Evolutionary conservation across 768 basidiomycete species (phyloP).

Genomic region (Boletus reticulatus): DNA sequence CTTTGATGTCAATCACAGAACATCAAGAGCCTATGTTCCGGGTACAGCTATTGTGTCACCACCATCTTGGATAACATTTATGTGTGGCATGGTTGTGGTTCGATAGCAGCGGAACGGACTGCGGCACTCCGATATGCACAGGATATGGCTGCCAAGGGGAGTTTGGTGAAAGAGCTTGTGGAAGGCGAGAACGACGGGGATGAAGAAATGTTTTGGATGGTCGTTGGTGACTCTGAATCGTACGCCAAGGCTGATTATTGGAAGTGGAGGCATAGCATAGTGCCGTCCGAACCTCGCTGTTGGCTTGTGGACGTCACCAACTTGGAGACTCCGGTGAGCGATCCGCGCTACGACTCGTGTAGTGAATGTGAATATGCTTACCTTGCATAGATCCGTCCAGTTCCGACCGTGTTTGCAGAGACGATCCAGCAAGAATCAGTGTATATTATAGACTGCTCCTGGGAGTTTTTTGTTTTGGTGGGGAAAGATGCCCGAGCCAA

Average conservation of each 20-base stretch:
- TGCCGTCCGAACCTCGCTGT: slow-evolving; percentile 45
- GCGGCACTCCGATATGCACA: slow-evolving; percentile 64
- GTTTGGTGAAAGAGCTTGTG: slow-evolving; percentile 49
- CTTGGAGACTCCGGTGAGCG: slow-evolving; percentile 40
- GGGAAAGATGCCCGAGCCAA: slow-evolving; percentile 62
- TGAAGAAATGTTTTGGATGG: slow-evolving; percentile 87
- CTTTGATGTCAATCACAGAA: slow-evolving; percentile 36
- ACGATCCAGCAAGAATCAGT: slow-evolving; percentile 43
- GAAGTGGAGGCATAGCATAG: slow-evolving; percentile 59
- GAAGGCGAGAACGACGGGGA: slow-evolving; percentile 62
- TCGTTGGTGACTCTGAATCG: slow-evolving; percentile 63
- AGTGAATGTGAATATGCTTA: slow-evolving; percentile 4
- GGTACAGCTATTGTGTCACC: slow-evolving; percentile 77
- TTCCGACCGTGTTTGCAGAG: slow-evolving; percentile 44
- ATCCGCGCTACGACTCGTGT: background rate
- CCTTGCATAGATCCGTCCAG: slow-evolving; percentile 41
- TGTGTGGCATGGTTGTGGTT: slow-evolving; percentile 81
- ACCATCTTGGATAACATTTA: slow-evolving; percentile 68
- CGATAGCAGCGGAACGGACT: slow-evolving; percentile 52
- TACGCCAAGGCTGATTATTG: slow-evolving; percentile 83
- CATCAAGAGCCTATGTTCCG: slow-evolving; percentile 74
- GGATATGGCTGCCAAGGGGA: slow-evolving; percentile 38
- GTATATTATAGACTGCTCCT: slow-evolving; percentile 70
- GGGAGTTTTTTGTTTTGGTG: slow-evolving; percentile 79
- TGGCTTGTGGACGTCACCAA: slow-evolving; percentile 55